Base-by-base conservation (phyloP, 164 flowering plant species). In the Amborella trichopoda region DNA sequence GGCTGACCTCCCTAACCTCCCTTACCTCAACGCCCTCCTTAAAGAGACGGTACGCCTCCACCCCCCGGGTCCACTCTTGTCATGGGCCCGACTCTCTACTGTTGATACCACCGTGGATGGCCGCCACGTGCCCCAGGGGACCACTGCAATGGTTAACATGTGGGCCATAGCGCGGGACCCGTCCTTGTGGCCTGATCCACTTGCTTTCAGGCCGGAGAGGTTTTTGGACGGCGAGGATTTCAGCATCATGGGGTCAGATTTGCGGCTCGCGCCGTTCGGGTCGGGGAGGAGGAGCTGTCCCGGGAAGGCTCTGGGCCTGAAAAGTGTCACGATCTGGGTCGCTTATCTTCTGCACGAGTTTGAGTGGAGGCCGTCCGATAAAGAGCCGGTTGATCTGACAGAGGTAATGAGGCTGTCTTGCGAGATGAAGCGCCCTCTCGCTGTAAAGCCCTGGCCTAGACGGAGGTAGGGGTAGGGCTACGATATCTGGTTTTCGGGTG, bases 141-240 rank as follows among this genome's bases (percentile, higher is more conserved):
- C 96, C 30, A 83, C 94, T 0, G 91, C 88, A 0, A 79, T 81
- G 78, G 91, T 88, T 1, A 83, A 88, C 59, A 88, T 88, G 91
- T 88, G 91, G 88, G 91, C 96, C 61, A 83, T 88, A 5, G 51
- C 73, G 0, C 65, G 72, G 23, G 93, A 82, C 58, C 74, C 76
- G 23, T 3, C 40, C 0, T 60, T 77, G 1, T 83, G 87, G 87
- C n/a, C 36, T 27, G 72, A 80, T 44, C 87, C 93, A 23, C 49
- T 58, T 11, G 26, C 40, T 23, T 80, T 83, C 61, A 40, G 9
- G 26, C 86, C 91, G 0, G 83, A 75, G 39, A 67, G 93, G 57
- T 82, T 82, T 49, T 2, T 71, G 16, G 50, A 19, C 3, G 54
- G 34, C 5, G 72, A 61, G 45, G 82, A 73, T 26, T 62, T 81